A percentile compares a stretch with the other conserved stretches of the same genome.
Evolutionary conservation across 345 rosid species (phyloP).

Genomic region (Brassica carinata): DNA sequence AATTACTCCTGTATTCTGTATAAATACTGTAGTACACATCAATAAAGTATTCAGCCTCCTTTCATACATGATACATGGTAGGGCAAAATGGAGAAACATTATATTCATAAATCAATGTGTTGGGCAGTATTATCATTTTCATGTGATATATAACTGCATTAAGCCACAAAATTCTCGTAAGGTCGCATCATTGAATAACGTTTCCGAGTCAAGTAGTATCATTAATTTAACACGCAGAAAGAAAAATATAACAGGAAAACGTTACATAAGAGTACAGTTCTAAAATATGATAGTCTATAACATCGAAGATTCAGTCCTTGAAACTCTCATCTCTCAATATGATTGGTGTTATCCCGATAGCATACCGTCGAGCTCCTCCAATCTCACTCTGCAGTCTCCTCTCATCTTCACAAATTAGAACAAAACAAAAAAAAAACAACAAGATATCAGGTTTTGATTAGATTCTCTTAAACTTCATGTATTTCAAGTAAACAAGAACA

Average conservation of each 20-base stretch:
- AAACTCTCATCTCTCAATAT: constrained; percentile 30
- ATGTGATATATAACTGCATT: no score
- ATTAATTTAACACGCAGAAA: neutral
- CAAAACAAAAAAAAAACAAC: no score
- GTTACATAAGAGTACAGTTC: constrained; percentile 18
- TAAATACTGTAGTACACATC: no score
- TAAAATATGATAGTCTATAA: constrained; percentile 5
- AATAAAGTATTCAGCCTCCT: no score
- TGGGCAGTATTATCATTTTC: no score
- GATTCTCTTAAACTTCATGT: neutral
- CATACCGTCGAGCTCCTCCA: constrained; percentile 27
- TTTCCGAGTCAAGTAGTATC: constrained; percentile 21
- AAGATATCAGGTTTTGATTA: neutral
- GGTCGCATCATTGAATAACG: constrained; percentile 10
- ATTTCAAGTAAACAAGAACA: neutral
- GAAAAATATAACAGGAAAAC: neutral
- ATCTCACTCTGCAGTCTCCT: constrained; percentile 15
- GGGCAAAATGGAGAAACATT: no score
- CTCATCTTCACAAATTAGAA: constrained; percentile 22
- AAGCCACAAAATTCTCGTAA: no score
- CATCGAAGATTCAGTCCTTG: constrained; percentile 9
- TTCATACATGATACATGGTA: no score
- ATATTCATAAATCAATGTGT: no score
- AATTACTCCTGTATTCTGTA: no score
- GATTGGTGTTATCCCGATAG: constrained; percentile 28